Conservation (phyloP, 139 green algal genomes). For the Pleodorina starrii region DNA sequence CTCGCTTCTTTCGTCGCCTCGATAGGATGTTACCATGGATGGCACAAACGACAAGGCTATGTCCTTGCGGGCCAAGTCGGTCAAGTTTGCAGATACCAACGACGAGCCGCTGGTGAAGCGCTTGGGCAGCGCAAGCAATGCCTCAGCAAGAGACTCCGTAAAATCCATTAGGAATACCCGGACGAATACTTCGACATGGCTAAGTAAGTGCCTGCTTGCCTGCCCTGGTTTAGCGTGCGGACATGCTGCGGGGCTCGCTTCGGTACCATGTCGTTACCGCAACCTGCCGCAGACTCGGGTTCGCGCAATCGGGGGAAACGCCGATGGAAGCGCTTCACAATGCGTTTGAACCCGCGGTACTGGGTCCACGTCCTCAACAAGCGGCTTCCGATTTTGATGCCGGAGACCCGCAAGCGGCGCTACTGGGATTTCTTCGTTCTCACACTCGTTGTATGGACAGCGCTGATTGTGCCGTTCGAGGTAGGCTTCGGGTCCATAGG, state of each 20-base stretch:
- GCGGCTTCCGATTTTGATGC: constrained; percentile 65
- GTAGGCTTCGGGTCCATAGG: constrained; percentile 36
- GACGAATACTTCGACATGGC: constrained; percentile 44
- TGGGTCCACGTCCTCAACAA: constrained; percentile 69
- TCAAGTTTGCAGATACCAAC: constrained; percentile 37
- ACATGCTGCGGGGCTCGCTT: no score
- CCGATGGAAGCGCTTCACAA: constrained; percentile 47
- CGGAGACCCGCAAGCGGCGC: constrained; percentile 42
- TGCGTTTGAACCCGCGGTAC: constrained; percentile 51
- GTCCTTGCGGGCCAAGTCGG: constrained; percentile 1
- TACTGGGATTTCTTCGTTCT: constrained; percentile 74
- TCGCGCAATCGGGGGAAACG: constrained; percentile 25
- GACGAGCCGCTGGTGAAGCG: constrained; percentile 27
- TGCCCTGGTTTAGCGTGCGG: not conserved
- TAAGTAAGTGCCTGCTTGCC: constrained; percentile 13
- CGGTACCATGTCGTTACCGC: no score
- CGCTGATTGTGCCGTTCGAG: constrained; percentile 64
- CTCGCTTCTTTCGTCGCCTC: no score
- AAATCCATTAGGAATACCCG: constrained; percentile 31
- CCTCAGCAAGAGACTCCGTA: not conserved
- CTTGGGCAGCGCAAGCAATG: not conserved
- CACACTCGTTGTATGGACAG: constrained; percentile 73
- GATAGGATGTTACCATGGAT: not conserved
- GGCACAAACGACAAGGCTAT: not conserved
- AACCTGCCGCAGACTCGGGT: constrained; percentile 13